Evolutionary conservation across 2,329 filamentous ascomycete genomes (phyloP), one percentile per base, ranked within the genome.

Genomic region (Westerdykella aurantiaca): DNA sequence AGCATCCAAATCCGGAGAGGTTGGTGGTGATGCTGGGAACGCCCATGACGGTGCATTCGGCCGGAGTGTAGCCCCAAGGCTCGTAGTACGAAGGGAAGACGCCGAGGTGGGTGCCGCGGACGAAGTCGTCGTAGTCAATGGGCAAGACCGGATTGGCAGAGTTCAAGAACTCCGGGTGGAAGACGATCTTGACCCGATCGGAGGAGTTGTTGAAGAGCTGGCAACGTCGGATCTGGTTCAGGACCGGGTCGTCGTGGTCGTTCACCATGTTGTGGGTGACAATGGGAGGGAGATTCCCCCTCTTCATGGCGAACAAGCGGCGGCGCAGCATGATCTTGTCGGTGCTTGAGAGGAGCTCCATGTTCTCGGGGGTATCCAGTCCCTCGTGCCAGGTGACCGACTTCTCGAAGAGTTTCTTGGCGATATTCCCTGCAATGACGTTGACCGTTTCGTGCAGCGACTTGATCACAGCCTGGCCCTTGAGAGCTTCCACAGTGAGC

Each of bases 211-310:
- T 98, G 79, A 97, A 97, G 17, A 98, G 83, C 69, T 97, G 88
- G 41, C 96, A 94, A 35, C 93, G 83, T 39, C 93, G 86, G 60
- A 98, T 86, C 71, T 97, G 93, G 76, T 95, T 95, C 50, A 98
- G 74, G 39, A 98, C 88, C 1, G 91, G 93, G 58, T 98, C 93
- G 57, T 96, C 91, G 33, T 79, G 69, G 68, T 97, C 91, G 63
- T 95, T 96, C 57, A 88, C 72, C 91, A 98, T 96, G 77, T 98
- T 97, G 76, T 98, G 93, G 4, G 93, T 98, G 47, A 97, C 91
- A 62, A 98, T 95, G 0, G 93, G 93, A 4, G 93, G 93, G 23
- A 97, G 79, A 33, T 80, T 82, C 67, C 89, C 79, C 42, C 93
- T 81, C 77, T 97, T 97, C 89, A 97, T 96, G 49, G 90, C 93